Evolutionary conservation across 140 eudicot genomes (phyloP).

Genomic region (Cichorium intybus): DNA sequence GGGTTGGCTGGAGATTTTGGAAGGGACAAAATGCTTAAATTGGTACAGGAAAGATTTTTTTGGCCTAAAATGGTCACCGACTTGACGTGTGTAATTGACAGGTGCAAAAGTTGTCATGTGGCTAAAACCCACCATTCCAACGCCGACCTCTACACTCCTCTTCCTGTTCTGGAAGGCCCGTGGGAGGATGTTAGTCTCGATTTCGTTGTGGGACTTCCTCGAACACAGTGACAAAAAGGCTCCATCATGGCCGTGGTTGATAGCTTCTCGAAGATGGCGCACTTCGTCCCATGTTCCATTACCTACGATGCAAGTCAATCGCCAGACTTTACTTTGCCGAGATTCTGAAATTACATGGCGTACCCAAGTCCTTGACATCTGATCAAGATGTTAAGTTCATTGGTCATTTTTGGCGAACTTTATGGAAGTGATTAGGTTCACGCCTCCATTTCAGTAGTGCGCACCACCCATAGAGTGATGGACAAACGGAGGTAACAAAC

Average conservation of each 20-base stretch:
- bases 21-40: neutral
- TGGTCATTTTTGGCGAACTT: neutral
- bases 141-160: neutral
- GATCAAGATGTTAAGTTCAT: neutral
- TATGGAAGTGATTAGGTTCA: neutral
- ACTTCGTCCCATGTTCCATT: neutral
- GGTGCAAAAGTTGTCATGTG: neutral
- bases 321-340: neutral
- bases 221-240: neutral
- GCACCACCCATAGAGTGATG: neutral
- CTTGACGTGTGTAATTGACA: neutral
- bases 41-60: neutral
- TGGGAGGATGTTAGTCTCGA: neutral
- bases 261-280: neutral
- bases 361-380: too few species aligned
- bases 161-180: neutral
- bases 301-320: neutral
- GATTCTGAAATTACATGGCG: neutral
- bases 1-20: slow-evolving; percentile 12
- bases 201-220: neutral
- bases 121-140: neutral
- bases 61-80: slow-evolving; percentile 9
- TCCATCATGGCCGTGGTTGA: neutral
- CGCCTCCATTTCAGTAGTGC: too few species aligned
- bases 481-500: neutral